A percentile compares a stretch with the other conserved stretches of the same genome.
Conservation (phyloP, 371 early-diverging fungal species). For the Mortierella sp. region DNA sequence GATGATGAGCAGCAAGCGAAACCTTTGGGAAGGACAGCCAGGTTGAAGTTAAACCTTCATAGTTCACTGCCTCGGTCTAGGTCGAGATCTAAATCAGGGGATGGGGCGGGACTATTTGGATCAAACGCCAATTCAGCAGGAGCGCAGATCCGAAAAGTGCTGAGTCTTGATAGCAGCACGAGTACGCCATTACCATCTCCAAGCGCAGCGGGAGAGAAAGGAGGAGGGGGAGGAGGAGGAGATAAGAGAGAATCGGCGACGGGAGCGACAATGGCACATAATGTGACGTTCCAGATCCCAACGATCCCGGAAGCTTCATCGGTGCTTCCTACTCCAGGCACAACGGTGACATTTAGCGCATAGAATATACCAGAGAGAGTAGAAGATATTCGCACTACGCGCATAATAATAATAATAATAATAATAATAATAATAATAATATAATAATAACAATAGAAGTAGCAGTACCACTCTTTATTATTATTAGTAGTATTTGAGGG, state of each 20-base stretch:
- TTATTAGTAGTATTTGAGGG: no score
- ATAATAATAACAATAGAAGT: not conserved
- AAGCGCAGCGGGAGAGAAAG: not conserved
- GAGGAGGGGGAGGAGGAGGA: not conserved
- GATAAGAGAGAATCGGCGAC: not conserved
- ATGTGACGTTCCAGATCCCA: conserved; percentile 21
- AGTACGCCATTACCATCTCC: not conserved
- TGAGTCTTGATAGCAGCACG: conserved; percentile 11
- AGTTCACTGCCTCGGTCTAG: conserved; percentile 22
- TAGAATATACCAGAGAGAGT: not conserved
- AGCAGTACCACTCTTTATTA: no score
- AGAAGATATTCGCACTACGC: not conserved
- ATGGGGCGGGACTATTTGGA: conserved; percentile 18
- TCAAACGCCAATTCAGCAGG: conserved; percentile 1
- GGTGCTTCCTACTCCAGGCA: not conserved
- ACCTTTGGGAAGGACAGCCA: conserved; percentile 29
- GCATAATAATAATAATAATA: not conserved
- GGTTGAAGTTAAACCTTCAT: conserved; percentile 32
- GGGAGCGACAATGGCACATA: not conserved
- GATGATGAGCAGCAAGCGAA: conserved; percentile 10
- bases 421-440: no score
- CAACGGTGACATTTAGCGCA: conserved; percentile 18
- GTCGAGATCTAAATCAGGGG: conserved; percentile 27
- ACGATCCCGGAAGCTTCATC: not conserved
- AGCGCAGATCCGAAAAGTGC: conserved; percentile 16